These are phyloP conservation scores for Carpinus viminea DNA, from an alignment of 306 rosid species.

Conservation along the genomic window DNA sequence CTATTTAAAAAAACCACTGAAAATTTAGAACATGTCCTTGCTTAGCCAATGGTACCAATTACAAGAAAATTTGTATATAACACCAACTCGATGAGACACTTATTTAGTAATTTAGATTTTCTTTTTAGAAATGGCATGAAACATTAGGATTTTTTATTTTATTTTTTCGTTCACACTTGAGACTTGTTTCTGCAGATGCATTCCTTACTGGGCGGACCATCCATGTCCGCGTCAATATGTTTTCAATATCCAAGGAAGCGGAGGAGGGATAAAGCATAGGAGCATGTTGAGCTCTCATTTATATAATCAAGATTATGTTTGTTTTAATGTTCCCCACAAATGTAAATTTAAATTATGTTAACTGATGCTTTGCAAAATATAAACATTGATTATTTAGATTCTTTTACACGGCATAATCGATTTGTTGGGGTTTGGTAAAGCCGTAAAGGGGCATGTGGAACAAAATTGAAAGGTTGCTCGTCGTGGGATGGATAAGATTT, in stretches of 20 bases:
- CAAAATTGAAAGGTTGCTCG: too few species aligned
- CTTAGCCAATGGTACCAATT: too few species aligned
- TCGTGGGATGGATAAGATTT: too few species aligned
- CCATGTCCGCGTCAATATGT: neutral
- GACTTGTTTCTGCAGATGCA: neutral
- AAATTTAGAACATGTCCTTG: too few species aligned
- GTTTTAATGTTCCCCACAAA: neutral
- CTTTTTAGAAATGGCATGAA: neutral
- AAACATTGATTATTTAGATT: neutral
- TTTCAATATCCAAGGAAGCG: neutral
- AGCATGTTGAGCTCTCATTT: neutral
- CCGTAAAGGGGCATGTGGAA: too few species aligned
- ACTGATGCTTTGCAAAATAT: slow-evolving; percentile 1
- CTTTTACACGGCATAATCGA: neutral
- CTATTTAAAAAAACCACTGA: neutral
- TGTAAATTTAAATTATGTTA: slow-evolving; percentile 1
- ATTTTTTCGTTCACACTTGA: neutral
- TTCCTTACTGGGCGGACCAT: neutral
- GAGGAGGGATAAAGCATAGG: neutral
- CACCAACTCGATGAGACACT: too few species aligned
- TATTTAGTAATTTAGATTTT: too few species aligned
- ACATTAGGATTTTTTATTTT: neutral
- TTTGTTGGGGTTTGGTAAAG: neutral
- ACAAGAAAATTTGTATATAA: too few species aligned
- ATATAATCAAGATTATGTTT: neutral